Percentiles rank a stretch among this genome's conserved stretches.
Conservation (phyloP, 352 stramenopile species). For the Thraustochytrium sp. region DNA sequence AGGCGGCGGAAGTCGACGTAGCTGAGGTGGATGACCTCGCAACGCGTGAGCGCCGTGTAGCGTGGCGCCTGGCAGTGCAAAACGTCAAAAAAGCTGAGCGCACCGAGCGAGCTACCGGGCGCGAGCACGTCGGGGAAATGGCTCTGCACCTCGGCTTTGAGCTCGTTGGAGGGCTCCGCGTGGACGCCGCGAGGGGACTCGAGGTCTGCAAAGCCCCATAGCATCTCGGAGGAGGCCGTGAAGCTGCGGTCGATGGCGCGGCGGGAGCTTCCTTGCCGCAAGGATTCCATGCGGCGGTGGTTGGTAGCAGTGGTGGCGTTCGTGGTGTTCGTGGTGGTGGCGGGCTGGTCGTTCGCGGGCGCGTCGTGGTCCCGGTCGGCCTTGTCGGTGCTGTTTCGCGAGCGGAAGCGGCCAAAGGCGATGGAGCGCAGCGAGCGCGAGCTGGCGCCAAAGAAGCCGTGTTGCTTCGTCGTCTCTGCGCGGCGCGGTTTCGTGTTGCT, state of each 20-base stretch:
- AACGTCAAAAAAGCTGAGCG: neutral
- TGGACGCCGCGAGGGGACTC: neutral
- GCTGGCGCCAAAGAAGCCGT: neutral
- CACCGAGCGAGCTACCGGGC: neutral
- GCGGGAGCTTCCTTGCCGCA: neutral
- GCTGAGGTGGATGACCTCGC: neutral
- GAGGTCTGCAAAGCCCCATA: neutral
- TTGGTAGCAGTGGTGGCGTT: too few relatives aligned
- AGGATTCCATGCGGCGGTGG: too few relatives aligned
- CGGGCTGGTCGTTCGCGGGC: too few relatives aligned
- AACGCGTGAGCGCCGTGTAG: slow-evolving; percentile 12
- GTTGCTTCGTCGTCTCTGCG: neutral
- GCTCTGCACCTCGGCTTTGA: neutral
- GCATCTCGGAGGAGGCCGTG: neutral
- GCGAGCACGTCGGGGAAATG: neutral
- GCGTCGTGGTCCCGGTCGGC: too few relatives aligned
- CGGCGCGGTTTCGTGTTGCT: too few relatives aligned
- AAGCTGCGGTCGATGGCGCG: neutral
- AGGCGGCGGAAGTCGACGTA: neutral
- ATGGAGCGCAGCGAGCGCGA: neutral
- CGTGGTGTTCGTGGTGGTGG: neutral
- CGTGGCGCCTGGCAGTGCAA: neutral
- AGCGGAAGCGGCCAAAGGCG: too few relatives aligned
- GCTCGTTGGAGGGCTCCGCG: neutral
- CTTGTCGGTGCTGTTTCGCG: too few relatives aligned